Base-by-base conservation (phyloP, 345 rosid species). In the Trapa incisa region DNA sequence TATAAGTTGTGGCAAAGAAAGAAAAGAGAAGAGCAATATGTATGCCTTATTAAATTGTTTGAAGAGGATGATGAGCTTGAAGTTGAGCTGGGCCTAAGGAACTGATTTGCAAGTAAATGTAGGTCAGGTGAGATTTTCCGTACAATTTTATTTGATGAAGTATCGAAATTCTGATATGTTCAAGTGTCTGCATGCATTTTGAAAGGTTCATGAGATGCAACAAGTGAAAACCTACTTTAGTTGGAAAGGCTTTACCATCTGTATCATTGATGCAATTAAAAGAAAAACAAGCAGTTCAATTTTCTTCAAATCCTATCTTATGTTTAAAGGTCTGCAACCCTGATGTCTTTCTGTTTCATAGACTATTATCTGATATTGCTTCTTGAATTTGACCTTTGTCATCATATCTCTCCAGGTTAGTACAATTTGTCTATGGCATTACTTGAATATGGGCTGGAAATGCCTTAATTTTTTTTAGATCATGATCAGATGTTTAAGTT, bases 1-100 rank as follows among this genome's bases (percentile, higher is more conserved):
- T 87, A 78, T 85, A 91, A 91, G 83, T 69, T 89, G 17, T 91
- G 96, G 96, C 96, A 91, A 72, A 94, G 81, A 90, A 95, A 91
- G 91, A 95, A 91, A 79, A 79, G 97, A 75, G 96, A 91, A 10
- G 96, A 91, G 81, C 99, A 91, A 75, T 89, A 89, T 73, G 99
- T 97, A 47, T 86, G 93, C 37, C 92, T 95, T 37, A 74, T 91
- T 72, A 95, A 91, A 79, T 79, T 95, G 78, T 95, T 94, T 65
- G 99, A 94, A 82, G 99, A 94, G 81, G 99, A 91, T 73, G 96
- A 87, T 71, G 99, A 94, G 77, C 90, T 94, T 2, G 99, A 94
- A 82, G 96, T 85, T 71, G 99, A 91, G 76, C 89, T 91, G 69
- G 96, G 99, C 69, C 91, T 89, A 65, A 85, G 88, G 43, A 95